phyloP scores from a whole-genome alignment of 1,284 basidiomycete genomes.

The Cutaneotrichosporon curvatum region DNA sequence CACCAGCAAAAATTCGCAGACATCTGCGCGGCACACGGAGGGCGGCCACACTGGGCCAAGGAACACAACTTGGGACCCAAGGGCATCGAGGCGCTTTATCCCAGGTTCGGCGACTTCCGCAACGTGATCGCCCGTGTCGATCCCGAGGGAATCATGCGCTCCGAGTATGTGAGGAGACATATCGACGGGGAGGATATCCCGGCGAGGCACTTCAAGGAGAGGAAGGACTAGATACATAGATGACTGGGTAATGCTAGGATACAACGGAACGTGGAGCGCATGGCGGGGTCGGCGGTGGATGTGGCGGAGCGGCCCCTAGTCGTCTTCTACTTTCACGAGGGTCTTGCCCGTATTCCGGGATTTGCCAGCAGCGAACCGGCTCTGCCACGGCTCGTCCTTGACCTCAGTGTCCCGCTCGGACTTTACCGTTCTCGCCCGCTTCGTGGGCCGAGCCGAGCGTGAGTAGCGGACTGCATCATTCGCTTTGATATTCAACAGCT shows the following conservation, averaged over 20 bases:
- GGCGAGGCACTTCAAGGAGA: constrained; percentile 35
- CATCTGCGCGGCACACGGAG: constrained; percentile 65
- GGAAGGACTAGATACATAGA: constrained; percentile 4
- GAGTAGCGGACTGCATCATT: constrained; percentile 27
- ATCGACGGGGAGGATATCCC: constrained; percentile 47
- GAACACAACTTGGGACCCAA: constrained; percentile 69
- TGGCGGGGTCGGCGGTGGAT: no score
- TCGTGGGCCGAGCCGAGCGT: constrained; percentile 5
- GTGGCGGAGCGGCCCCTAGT: not conserved
- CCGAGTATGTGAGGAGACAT: constrained; percentile 52
- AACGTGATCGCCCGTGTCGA: constrained; percentile 65
- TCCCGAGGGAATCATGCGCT: constrained; percentile 65
- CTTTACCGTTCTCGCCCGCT: not conserved
- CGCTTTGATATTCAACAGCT: constrained; percentile 25
- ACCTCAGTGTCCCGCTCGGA: not conserved
- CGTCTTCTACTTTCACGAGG: constrained; percentile 1
- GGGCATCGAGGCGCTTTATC: constrained; percentile 64
- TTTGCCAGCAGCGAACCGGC: constrained; percentile 2
- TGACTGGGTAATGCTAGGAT: not conserved
- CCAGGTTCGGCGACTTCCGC: constrained; percentile 74
- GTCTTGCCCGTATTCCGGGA: constrained; percentile 4
- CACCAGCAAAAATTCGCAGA: constrained; percentile 75
- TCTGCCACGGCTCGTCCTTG: constrained; percentile 4
- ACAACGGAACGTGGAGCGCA: no score
- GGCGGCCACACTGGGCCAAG: constrained; percentile 97